Percentiles rank a stretch among this genome's conserved stretches.
Evolutionary conservation across 2,329 filamentous ascomycete genomes (phyloP).

Genomic region (Cladophialophora carrionii): DNA sequence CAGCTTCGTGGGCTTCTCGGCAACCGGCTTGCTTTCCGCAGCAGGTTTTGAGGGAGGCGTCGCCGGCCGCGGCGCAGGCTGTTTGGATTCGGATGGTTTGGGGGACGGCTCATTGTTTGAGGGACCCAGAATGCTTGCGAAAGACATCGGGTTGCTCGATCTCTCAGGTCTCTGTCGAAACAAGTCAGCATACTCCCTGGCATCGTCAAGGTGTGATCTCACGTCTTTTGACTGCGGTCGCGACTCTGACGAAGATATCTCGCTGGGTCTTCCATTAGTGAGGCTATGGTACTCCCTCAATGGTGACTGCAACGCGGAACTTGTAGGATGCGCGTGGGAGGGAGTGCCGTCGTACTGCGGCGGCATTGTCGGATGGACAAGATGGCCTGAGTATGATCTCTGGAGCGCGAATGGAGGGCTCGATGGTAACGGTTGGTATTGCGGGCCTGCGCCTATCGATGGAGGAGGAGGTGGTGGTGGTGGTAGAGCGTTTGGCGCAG

Average conservation of each 20-base stretch:
- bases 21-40: conserved; percentile 15
- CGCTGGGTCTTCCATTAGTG: conserved; percentile 43
- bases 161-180: conserved; percentile 67
- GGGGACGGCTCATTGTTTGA: conserved; percentile 40
- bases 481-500: conserved; percentile 37
- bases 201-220: conserved; percentile 34
- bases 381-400: conserved; percentile 33
- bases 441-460: conserved; percentile 29
- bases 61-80: conserved; percentile 34
- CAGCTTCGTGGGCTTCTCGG: conserved; percentile 31
- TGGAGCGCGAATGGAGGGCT: conserved; percentile 35
- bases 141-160: conserved; percentile 86
- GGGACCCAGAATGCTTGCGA: conserved; percentile 77
- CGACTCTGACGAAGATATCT: conserved; percentile 43
- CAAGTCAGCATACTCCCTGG: conserved; percentile 35
- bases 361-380: conserved; percentile 41
- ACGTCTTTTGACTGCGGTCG: conserved; percentile 47
- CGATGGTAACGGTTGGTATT: conserved; percentile 33
- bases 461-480: conserved; percentile 30
- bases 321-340: conserved; percentile 49
- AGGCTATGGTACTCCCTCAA: conserved; percentile 47
- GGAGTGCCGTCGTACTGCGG: conserved; percentile 47
- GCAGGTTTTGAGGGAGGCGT: conserved; percentile 38
- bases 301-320: conserved; percentile 48
- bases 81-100: conserved; percentile 34